These are phyloP conservation scores for Mycena epipterygia DNA, from an alignment of 768 basidiomycete genomes.

Conservation along the genomic window DNA sequence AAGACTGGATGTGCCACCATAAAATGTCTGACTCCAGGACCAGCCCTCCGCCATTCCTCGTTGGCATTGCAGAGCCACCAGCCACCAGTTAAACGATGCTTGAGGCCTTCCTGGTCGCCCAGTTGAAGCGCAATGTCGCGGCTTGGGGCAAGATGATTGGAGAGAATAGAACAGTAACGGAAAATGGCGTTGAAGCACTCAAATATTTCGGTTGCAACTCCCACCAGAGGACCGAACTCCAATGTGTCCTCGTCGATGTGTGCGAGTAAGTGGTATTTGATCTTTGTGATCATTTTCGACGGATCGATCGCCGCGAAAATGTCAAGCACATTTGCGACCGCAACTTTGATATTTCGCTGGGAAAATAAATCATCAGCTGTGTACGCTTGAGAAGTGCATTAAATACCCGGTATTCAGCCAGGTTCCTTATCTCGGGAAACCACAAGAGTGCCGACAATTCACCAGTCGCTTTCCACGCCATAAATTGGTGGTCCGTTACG, in stretches of 20 bases:
- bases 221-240: constrained; percentile 32
- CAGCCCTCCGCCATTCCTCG: not conserved
- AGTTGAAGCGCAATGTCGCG: constrained; percentile 38
- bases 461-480: constrained; percentile 20
- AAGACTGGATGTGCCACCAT: not conserved
- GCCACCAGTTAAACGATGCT: constrained; percentile 3
- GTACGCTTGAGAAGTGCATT: not conserved
- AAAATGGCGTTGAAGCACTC: constrained; percentile 49
- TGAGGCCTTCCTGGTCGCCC: constrained; percentile 11
- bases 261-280: not conserved
- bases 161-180: constrained; percentile 39
- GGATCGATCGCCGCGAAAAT: too few species aligned
- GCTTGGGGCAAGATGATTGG: constrained; percentile 47
- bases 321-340: too few species aligned
- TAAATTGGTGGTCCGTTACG: constrained; percentile 38
- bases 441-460: not conserved
- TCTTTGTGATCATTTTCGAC: too few species aligned
- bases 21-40: not conserved
- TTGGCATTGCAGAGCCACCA: not conserved
- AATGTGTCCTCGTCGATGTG: constrained; percentile 29
- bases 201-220: constrained; percentile 35
- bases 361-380: not conserved
- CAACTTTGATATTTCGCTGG: not conserved
- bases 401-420: not conserved
- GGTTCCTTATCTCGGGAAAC: not conserved